Percentiles rank a stretch among this genome's conserved stretches.
These are phyloP conservation scores for Tetrahymena elliotti DNA, from an alignment of 73 alveolate species.

Conservation along the genomic window DNA sequence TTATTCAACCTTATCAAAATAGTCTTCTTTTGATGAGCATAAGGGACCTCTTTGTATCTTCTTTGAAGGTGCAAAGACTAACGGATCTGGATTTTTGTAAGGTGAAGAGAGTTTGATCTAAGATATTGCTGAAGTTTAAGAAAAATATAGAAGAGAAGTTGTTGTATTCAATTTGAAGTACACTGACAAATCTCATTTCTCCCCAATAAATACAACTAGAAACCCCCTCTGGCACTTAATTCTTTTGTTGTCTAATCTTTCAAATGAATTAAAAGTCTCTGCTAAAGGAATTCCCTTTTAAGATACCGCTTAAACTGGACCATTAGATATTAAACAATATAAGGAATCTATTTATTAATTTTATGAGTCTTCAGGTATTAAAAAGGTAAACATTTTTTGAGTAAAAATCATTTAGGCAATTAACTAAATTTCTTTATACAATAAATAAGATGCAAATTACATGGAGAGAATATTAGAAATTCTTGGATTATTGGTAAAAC, in stretches of 20 bases:
- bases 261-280: conserved; percentile 1
- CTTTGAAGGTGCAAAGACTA: background rate
- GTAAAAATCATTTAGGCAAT: too few relatives aligned
- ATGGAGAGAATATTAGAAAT: background rate
- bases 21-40: background rate
- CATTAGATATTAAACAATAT: background rate
- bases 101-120: background rate
- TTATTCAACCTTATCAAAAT: background rate
- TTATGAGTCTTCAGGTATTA: background rate
- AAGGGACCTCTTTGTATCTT: background rate
- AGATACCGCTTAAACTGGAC: background rate
- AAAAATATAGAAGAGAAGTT: background rate
- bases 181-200: conserved; percentile 1
- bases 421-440: too few relatives aligned
- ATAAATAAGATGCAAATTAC: background rate
- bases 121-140: background rate
- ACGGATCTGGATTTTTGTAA: background rate
- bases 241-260: conserved; percentile 1
- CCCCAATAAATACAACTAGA: conserved; percentile 33
- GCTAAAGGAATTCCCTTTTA: background rate
- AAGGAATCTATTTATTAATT: background rate
- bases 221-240: conserved; percentile 28
- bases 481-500: background rate
- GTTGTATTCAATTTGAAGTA: background rate
- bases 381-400: background rate